Evolutionary conservation across 75 land plant genomes (phyloP).

Genomic region (Cryptomeria japonica): DNA sequence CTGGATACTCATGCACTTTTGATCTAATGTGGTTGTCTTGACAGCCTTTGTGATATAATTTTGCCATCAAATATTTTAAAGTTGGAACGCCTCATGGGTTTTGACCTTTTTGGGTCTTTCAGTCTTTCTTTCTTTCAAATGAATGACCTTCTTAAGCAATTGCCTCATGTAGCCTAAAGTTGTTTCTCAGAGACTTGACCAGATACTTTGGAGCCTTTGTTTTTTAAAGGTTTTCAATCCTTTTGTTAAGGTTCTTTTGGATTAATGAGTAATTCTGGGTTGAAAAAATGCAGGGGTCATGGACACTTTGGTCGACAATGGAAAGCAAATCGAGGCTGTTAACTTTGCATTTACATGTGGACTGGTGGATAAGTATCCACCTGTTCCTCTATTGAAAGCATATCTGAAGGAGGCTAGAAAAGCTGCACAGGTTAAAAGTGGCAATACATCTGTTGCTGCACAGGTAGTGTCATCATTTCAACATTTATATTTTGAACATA

Average conservation of each 20-base stretch:
- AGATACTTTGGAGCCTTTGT: not conserved
- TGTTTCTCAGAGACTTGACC: not conserved
- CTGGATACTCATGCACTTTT: not conserved
- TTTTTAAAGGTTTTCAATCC: not conserved
- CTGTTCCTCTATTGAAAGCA: conserved; percentile 61
- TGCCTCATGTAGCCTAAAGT: not conserved
- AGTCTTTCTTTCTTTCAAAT: not conserved
- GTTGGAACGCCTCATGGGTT: not conserved
- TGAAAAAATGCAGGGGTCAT: not conserved
- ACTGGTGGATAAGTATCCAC: conserved; percentile 57
- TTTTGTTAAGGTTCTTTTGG: not conserved
- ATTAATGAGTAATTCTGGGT: not conserved
- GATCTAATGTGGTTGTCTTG: not conserved
- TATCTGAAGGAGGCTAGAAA: conserved; percentile 52
- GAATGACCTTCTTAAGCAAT: not conserved
- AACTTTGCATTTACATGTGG: conserved; percentile 52
- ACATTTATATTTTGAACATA: not conserved
- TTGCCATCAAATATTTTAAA: not conserved
- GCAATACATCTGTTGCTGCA: conserved; percentile 34
- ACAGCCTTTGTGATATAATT: not conserved
- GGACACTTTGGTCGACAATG: conserved; percentile 48
- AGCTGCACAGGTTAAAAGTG: conserved; percentile 34
- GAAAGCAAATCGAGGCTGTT: conserved; percentile 74
- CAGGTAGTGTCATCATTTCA: conserved; percentile 27
- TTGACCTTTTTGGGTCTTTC: not conserved